phyloP scores from a whole-genome alignment of 1,284 basidiomycete species.

The Ceratorhiza oryzae-sativae region DNA sequence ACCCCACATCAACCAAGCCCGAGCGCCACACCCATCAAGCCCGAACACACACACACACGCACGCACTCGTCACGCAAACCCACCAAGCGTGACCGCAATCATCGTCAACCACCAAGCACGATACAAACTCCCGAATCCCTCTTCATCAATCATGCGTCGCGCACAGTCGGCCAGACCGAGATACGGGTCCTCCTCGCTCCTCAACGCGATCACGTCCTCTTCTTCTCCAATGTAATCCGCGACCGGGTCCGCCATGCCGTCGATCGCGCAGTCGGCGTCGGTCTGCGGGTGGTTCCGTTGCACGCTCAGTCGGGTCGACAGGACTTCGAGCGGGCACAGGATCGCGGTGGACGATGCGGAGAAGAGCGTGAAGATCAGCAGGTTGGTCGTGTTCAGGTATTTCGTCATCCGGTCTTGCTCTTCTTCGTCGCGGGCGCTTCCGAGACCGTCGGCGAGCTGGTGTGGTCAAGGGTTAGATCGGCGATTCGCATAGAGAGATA shows the following conservation, averaged over 20 bases:
- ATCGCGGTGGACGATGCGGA: slow-evolving; percentile 66
- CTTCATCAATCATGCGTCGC: slow-evolving; percentile 80
- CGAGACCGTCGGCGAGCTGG: slow-evolving; percentile 17
- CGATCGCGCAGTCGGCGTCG: slow-evolving; percentile 50
- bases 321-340: slow-evolving; percentile 84
- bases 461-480: neutral
- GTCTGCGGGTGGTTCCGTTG: slow-evolving; percentile 81
- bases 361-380: slow-evolving; percentile 66
- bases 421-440: slow-evolving; percentile 33
- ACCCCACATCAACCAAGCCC: neutral
- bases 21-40: neutral
- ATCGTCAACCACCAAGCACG: slow-evolving; percentile 89
- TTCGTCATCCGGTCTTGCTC: slow-evolving; percentile 34
- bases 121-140: slow-evolving; percentile 78
- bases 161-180: slow-evolving; percentile 77
- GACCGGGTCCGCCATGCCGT: slow-evolving; percentile 46
- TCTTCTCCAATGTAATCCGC: slow-evolving; percentile 77
- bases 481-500: neutral
- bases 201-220: slow-evolving; percentile 88
- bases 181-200: slow-evolving; percentile 85
- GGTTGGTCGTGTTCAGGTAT: slow-evolving; percentile 49
- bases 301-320: slow-evolving; percentile 78
- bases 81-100: slow-evolving; percentile 66
- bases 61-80: slow-evolving; percentile 55
- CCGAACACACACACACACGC: neutral